Evolutionary conservation across 2,329 filamentous ascomycete species (phyloP).

Genomic region (Trichoderma aggressivum): DNA sequence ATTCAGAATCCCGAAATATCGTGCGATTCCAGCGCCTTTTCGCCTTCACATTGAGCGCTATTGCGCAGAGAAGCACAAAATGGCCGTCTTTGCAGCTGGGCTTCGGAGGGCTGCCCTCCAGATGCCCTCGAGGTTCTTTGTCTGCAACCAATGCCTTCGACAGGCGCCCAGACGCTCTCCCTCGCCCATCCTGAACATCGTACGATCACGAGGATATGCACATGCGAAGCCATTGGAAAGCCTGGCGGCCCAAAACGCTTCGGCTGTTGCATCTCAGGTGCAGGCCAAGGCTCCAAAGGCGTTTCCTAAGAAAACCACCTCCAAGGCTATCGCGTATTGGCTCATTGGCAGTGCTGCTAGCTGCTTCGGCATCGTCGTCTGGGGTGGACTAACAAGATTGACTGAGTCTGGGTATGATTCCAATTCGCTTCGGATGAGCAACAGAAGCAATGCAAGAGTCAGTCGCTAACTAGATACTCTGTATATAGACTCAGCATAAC

Average conservation of each 20-base stretch:
- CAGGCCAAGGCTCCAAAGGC: slow-evolving; percentile 33
- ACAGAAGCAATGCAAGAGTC: background rate
- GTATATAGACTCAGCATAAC: slow-evolving; percentile 81
- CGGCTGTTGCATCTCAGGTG: slow-evolving; percentile 18
- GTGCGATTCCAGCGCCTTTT: background rate
- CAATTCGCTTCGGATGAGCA: background rate
- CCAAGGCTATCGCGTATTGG: slow-evolving; percentile 85
- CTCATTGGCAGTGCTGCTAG: slow-evolving; percentile 85
- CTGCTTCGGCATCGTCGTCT: slow-evolving; percentile 95
- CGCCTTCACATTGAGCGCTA: slow-evolving; percentile 10
- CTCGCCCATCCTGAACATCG: slow-evolving; percentile 39
- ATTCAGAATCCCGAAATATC: slow-evolving; percentile 1
- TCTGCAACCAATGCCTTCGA: slow-evolving; percentile 50
- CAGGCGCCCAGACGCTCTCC: slow-evolving; percentile 32
- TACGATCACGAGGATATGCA: slow-evolving; percentile 40
- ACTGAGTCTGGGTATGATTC: slow-evolving; percentile 84
- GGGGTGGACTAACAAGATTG: slow-evolving; percentile 86
- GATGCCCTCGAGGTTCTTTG: slow-evolving; percentile 39
- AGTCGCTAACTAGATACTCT: background rate
- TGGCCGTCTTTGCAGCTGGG: slow-evolving; percentile 43
- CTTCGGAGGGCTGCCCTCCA: slow-evolving; percentile 41
- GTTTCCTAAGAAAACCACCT: slow-evolving; percentile 63
- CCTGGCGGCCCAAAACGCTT: slow-evolving; percentile 28
- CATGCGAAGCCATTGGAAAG: slow-evolving; percentile 32
- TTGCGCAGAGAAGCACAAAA: slow-evolving; percentile 26